A percentile compares a stretch with the other conserved stretches of the same genome.
Conservation (phyloP, 306 rosid genomes). For the Quercus glauca region DNA sequence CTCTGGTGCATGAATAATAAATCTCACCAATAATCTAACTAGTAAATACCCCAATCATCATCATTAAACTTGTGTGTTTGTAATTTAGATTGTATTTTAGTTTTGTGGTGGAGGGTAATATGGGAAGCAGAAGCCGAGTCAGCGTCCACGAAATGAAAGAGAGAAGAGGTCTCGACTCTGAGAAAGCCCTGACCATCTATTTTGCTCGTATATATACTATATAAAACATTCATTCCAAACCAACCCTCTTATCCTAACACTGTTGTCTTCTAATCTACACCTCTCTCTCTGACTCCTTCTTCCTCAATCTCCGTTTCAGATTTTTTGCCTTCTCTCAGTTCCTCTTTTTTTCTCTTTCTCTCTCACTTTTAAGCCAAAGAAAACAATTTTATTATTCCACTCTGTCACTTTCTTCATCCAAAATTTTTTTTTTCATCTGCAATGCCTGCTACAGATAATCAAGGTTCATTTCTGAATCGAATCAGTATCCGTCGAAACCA, state of each 20-base stretch:
- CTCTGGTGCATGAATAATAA: no score
- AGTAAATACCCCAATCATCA: no score
- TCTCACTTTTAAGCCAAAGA: no score
- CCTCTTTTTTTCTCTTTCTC: neutral
- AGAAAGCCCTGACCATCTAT: conserved; percentile 32
- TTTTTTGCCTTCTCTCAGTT: neutral
- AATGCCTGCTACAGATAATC: conserved; percentile 83
- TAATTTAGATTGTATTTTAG: no score
- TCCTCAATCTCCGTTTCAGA: neutral
- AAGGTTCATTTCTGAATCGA: conserved; percentile 80
- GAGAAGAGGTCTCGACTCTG: conserved; percentile 41
- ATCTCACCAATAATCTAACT: no score
- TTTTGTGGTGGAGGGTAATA: neutral
- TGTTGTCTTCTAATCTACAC: neutral
- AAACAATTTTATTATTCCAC: neutral
- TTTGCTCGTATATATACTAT: conserved; percentile 15
- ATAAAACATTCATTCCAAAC: conserved; percentile 15
- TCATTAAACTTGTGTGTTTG: no score
- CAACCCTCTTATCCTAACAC: conserved; percentile 20
- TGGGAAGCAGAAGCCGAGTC: conserved; percentile 25
- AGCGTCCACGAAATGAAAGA: conserved; percentile 24
- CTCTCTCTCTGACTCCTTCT: conserved; percentile 8
- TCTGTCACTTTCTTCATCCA: neutral
- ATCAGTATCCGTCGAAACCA: conserved; percentile 92
- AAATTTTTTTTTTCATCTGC: neutral